Evolutionary conservation across 208 protist genomes (phyloP), one percentile per base, ranked within the genome.

Genomic region (Trypanosoma rangeli): DNA sequence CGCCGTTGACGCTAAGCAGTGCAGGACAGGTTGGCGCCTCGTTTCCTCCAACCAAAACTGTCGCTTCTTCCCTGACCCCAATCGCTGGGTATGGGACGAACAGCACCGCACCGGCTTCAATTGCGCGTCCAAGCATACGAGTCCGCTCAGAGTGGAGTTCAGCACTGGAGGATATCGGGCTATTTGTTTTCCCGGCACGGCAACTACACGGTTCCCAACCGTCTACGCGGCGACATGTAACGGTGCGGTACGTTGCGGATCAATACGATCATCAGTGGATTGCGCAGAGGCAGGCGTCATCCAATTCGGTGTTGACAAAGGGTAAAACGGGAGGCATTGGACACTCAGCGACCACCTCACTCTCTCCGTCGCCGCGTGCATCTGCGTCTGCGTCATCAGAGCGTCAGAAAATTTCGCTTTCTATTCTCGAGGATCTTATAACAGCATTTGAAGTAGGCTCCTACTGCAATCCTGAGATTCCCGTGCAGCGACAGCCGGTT

Each of bases 201-300:
- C 44, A 58, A 16, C 66, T 94, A n/a, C 76, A 76, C 20, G 56
- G 49, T 3, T 73, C 73, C n/a, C 3, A 29, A 42, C 64, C 49
- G 50, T 48, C 24, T 39, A 78, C 60, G 35, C 49, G 55, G 22
- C 58, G 54, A 28, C 26, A 31, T 46, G 60, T 78, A 24, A 50
- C 15, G 12, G 66, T 73, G 18, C 66, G 65, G 1, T 92, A 94
- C 68, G 84, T 88, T 52, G 79, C 83, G 5, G 88, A 94, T 67
- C 61, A 73, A 15, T 79, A 86, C 64, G 88, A 94, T 75, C 69
- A 70, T 24, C 74, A 63, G 22, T 93, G 87, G 87, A 66, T 93
- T 8, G 70, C 77, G 35, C 74, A 76, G 13, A 61, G 73, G 24
- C 57, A n/a, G 67, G 79, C 48, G 71, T 72, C 77, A 9, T 24